Conservation (phyloP, 164 flowering plant genomes). For the Umbilicus rupestris region DNA sequence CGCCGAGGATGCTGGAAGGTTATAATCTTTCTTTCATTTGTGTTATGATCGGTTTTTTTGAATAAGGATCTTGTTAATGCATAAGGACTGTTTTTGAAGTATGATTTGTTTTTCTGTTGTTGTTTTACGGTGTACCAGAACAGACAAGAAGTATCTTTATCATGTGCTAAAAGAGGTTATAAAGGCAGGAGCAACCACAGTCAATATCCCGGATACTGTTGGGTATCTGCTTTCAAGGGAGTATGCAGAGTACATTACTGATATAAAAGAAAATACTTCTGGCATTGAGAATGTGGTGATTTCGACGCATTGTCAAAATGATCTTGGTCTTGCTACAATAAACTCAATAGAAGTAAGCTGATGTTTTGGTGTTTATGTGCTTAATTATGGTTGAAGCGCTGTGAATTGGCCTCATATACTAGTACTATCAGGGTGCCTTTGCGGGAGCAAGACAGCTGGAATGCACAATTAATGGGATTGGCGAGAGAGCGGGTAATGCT, state of each 20-base stretch:
- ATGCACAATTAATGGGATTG: conserved; percentile 93
- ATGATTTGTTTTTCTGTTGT: neutral
- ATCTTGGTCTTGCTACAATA: conserved; percentile 95
- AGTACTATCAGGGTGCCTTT: conserved; percentile 59
- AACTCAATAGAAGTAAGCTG: conserved; percentile 71
- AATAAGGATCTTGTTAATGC: conserved; percentile 5
- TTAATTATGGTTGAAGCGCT: neutral
- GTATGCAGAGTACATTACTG: conserved; percentile 76
- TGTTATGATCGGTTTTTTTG: neutral
- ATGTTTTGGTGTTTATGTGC: neutral
- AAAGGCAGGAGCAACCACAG: conserved; percentile 92
- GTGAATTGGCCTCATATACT: conserved; percentile 15
- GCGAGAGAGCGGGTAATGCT: conserved; percentile 99
- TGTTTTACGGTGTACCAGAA: conserved; percentile 33
- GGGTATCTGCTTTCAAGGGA: conserved; percentile 66
- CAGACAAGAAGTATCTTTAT: conserved; percentile 78
- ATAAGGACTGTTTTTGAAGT: neutral
- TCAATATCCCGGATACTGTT: conserved; percentile 96
- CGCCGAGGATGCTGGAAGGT: conserved; percentile 99
- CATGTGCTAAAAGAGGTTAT: conserved; percentile 78
- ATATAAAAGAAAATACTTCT: conserved; percentile 78
- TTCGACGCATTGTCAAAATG: conserved; percentile 99
- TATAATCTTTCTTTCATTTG: neutral
- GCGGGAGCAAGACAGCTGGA: conserved; percentile 94
- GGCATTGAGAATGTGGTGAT: conserved; percentile 90